phyloP scores from a whole-genome alignment of 2,329 filamentous ascomycete species.

The Aspergillus sp. region DNA sequence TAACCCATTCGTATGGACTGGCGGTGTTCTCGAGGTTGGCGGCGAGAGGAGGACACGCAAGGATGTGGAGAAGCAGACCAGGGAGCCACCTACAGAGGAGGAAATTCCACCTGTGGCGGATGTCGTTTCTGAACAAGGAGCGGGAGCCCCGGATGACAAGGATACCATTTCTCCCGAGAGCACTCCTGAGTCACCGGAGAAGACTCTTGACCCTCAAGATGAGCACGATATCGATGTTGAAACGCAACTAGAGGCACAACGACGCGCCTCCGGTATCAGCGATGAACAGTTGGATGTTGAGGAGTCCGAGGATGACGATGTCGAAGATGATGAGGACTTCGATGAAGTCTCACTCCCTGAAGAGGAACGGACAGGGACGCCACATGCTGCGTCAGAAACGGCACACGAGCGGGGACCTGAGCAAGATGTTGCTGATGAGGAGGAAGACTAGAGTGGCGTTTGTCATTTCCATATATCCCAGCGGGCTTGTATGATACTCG shows the following conservation, averaged over 20 bases:
- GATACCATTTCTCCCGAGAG: constrained; percentile 2
- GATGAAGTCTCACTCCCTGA: no score
- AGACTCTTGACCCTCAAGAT: constrained; percentile 13
- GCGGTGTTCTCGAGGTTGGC: constrained; percentile 22
- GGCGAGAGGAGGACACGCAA: constrained; percentile 14
- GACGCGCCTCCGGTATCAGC: constrained; percentile 7
- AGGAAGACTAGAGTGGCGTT: no score
- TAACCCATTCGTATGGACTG: constrained; percentile 24
- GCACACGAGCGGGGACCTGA: no score
- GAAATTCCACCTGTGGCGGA: constrained; percentile 1
- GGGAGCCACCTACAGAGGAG: no score
- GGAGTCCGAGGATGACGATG: constrained; percentile 1
- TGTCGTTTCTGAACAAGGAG: constrained; percentile 1
- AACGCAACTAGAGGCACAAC: constrained; percentile 8
- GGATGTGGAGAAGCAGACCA: no score
- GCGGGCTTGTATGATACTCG: no score
- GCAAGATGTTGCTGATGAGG: no score
- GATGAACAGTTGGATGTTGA: constrained; percentile 14
- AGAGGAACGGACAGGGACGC: no score
- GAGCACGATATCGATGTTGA: constrained; percentile 20
- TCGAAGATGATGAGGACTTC: not conserved
- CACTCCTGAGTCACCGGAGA: constrained; percentile 1
- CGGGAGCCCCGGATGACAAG: not conserved
- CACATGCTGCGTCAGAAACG: no score
- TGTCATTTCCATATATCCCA: no score